Percentiles rank a stretch among this genome's conserved stretches.
phyloP scores from a whole-genome alignment of 2,329 filamentous ascomycete genomes.

The Madurella mycetomatis region DNA sequence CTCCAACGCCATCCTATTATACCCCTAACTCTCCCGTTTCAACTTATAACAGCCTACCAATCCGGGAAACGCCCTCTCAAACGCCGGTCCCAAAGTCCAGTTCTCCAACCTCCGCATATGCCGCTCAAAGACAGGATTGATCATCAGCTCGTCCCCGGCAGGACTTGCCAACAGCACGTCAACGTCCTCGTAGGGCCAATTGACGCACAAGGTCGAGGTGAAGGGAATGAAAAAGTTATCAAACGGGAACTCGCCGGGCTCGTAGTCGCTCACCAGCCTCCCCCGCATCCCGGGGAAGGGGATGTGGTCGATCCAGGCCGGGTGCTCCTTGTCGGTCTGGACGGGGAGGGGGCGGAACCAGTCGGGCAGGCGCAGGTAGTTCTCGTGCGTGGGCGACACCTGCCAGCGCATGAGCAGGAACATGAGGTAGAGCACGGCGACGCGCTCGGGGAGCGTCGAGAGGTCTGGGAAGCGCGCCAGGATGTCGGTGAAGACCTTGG shows the following conservation, averaged over 20 bases:
- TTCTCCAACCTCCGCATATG: constrained; percentile 73
- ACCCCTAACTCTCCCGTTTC: constrained; percentile 23
- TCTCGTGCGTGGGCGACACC: constrained; percentile 72
- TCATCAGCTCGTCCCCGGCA: constrained; percentile 61
- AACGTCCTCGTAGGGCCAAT: constrained; percentile 77
- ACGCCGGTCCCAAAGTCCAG: constrained; percentile 72
- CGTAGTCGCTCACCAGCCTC: constrained; percentile 50
- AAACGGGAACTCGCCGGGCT: constrained; percentile 55
- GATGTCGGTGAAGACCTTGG: constrained; percentile 81
- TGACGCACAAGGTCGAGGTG: constrained; percentile 69
- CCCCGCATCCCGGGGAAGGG: constrained; percentile 77
- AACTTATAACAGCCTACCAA: constrained; percentile 44
- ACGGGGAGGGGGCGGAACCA: constrained; percentile 64
- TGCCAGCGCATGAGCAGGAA: constrained; percentile 85
- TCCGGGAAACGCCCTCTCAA: constrained; percentile 60
- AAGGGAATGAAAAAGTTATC: constrained; percentile 81
- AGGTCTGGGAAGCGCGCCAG: constrained; percentile 79
- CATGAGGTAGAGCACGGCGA: constrained; percentile 80
- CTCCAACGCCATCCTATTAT: not conserved
- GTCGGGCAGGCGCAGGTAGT: constrained; percentile 70
- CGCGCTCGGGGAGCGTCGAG: constrained; percentile 70
- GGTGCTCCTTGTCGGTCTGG: constrained; percentile 65
- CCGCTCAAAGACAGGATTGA: constrained; percentile 82
- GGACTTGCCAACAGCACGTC: constrained; percentile 62
- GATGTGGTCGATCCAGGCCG: constrained; percentile 77